Evolutionary conservation across 192 early-diverging fungal genomes (phyloP).

Genomic region (Coemansia sp.): DNA sequence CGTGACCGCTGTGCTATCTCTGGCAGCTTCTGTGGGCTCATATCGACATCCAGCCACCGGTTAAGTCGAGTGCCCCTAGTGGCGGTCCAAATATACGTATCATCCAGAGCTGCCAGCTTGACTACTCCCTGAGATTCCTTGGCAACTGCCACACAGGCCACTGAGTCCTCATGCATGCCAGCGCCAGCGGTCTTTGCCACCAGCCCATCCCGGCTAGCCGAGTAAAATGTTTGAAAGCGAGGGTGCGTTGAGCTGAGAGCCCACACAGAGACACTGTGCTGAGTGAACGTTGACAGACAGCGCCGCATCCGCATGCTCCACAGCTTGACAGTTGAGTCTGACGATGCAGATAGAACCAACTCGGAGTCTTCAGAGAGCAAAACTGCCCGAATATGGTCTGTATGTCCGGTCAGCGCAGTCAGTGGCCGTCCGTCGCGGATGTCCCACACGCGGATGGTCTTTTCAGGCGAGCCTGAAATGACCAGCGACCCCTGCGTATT

Average conservation of each 20-base stretch:
- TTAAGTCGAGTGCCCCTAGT: slow-evolving; percentile 80
- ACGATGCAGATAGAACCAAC: slow-evolving; percentile 85
- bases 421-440: slow-evolving; percentile 68
- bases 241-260: slow-evolving; percentile 82
- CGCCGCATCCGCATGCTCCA: slow-evolving; percentile 88
- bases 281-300: slow-evolving; percentile 85
- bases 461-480: slow-evolving; percentile 91
- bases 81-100: slow-evolving; percentile 89
- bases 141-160: slow-evolving; percentile 77
- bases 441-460: slow-evolving; percentile 90
- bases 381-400: slow-evolving; percentile 91
- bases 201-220: slow-evolving; percentile 87
- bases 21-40: slow-evolving; percentile 1
- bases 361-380: slow-evolving; percentile 85
- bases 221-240: slow-evolving; percentile 85
- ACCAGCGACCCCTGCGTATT: slow-evolving; percentile 76
- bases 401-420: slow-evolving; percentile 83
- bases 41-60: slow-evolving; percentile 64
- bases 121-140: slow-evolving; percentile 79
- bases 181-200: slow-evolving; percentile 78
- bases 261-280: slow-evolving; percentile 89
- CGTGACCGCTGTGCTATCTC: slow-evolving; percentile 21
- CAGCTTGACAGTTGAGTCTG: slow-evolving; percentile 94
- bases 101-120: slow-evolving; percentile 82
- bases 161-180: slow-evolving; percentile 41